Percentiles rank a stretch among this genome's conserved stretches.
Evolutionary conservation across 495 filamentous ascomycete species (phyloP).

Genomic region (Lophiostoma macrostomum): DNA sequence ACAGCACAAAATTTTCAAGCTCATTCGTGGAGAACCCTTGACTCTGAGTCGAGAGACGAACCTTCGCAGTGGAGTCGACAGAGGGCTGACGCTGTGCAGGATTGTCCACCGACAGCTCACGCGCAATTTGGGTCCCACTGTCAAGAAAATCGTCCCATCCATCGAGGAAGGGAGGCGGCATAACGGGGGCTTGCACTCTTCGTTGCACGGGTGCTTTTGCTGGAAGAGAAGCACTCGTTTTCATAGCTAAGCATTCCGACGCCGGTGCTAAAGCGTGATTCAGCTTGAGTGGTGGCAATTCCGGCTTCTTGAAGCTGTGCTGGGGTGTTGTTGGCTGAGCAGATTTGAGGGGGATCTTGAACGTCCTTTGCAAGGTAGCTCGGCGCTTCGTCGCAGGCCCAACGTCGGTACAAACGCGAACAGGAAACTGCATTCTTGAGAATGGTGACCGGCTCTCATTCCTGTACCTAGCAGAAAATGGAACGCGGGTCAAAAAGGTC

Average conservation of each 20-base stretch:
- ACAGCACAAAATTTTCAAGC: too few relatives aligned
- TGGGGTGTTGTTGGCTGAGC: neutral
- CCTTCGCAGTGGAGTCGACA: neutral
- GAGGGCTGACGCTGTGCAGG: neutral
- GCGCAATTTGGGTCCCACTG: constrained; percentile 40
- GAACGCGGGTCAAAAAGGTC: constrained; percentile 13
- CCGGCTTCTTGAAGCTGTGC: constrained; percentile 5
- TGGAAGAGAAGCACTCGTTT: neutral
- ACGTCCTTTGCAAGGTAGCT: neutral
- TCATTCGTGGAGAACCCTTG: too few relatives aligned
- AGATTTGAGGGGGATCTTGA: constrained; percentile 2
- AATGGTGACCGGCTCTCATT: constrained; percentile 15
- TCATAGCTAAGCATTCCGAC: neutral
- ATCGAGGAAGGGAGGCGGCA: constrained; percentile 2
- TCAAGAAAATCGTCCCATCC: constrained; percentile 38
- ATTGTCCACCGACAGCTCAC: constrained; percentile 31
- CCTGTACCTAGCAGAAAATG: constrained; percentile 19
- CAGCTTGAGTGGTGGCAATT: neutral
- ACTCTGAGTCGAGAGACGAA: constrained; percentile 11
- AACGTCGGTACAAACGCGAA: constrained; percentile 10
- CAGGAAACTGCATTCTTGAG: constrained; percentile 25
- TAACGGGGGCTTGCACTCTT: neutral
- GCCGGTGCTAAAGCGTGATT: neutral
- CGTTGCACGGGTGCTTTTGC: neutral
- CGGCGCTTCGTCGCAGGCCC: neutral